Evolutionary conservation across 345 rosid species (phyloP).

Genomic region (Moricandia arvensis): DNA sequence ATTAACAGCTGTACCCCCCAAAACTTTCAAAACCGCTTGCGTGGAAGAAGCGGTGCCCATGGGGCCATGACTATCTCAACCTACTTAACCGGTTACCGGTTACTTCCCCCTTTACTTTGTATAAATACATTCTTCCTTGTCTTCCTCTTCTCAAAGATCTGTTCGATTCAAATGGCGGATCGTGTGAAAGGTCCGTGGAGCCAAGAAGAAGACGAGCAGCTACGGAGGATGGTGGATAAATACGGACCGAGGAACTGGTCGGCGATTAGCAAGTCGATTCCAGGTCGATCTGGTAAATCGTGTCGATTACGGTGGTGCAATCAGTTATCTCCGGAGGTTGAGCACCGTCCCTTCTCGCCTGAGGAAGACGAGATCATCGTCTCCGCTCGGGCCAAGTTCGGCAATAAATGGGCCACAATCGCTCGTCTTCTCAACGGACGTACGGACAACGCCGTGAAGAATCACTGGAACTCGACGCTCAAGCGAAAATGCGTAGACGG

Average conservation of each 20-base stretch:
- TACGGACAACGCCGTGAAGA: constrained; percentile 88
- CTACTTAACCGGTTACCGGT: constrained; percentile 50
- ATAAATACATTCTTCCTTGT: constrained; percentile 14
- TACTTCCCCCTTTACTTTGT: constrained; percentile 15
- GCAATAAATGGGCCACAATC: constrained; percentile 95
- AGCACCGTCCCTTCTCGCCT: constrained; percentile 67
- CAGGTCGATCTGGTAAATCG: constrained; percentile 91
- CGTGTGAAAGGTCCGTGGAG: constrained; percentile 97
- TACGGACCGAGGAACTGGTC: constrained; percentile 97
- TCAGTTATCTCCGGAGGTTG: constrained; percentile 91
- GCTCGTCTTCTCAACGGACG: constrained; percentile 92
- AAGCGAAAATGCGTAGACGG: constrained; percentile 61
- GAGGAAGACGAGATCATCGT: constrained; percentile 76
- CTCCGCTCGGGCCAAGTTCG: constrained; percentile 70
- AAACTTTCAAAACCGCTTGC: constrained; percentile 59
- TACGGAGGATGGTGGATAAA: constrained; percentile 60
- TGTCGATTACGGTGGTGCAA: constrained; percentile 95
- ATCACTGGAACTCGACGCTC: constrained; percentile 94
- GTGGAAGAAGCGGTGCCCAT: constrained; percentile 58
- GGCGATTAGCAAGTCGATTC: constrained; percentile 76
- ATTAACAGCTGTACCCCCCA: constrained; percentile 81
- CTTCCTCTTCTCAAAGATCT: not conserved
- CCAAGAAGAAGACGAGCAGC: constrained; percentile 82
- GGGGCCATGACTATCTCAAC: constrained; percentile 45
- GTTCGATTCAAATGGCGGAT: constrained; percentile 42